Conservation (phyloP, 768 basidiomycete genomes). For the Mycena floridula region DNA sequence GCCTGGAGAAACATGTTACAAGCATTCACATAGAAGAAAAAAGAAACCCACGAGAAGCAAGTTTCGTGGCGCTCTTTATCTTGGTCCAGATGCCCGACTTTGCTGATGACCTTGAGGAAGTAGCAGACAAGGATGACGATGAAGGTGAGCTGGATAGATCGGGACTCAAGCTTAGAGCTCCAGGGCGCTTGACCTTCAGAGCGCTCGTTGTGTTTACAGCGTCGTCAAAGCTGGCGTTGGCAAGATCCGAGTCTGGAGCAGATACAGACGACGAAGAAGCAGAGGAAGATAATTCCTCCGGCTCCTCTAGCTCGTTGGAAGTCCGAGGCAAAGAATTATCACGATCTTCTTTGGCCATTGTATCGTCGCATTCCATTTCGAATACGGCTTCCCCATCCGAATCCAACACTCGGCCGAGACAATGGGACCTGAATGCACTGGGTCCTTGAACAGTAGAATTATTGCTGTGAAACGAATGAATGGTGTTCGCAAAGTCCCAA, state of each 20-base stretch:
- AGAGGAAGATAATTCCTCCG: background rate
- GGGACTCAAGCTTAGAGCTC: too few species aligned
- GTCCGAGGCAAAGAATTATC: too few species aligned
- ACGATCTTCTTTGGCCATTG: too few species aligned
- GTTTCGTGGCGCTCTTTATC: constrained; percentile 14
- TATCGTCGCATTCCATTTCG: constrained; percentile 24
- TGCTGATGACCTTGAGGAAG: background rate
- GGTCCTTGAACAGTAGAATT: too few species aligned
- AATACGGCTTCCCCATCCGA: constrained; percentile 24
- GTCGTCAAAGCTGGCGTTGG: too few species aligned
- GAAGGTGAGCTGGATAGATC: background rate
- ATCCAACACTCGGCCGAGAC: background rate
- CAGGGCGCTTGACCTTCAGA: too few species aligned
- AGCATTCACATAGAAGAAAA: too few species aligned
- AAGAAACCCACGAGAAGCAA: too few species aligned
- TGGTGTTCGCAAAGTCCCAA: constrained; percentile 68
- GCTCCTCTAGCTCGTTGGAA: constrained; percentile 5
- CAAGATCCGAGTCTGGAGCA: background rate
- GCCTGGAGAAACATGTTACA: too few species aligned
- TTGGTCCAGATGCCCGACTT: constrained; percentile 35
- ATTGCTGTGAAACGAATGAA: constrained; percentile 30
- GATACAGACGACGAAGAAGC: background rate
- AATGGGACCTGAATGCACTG: constrained; percentile 19
- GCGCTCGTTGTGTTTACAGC: too few species aligned
- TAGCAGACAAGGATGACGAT: background rate